Evolutionary conservation across 257 asterid genomes (phyloP), one percentile per base, ranked within the genome.

Genomic region (Salvia hispanica): DNA sequence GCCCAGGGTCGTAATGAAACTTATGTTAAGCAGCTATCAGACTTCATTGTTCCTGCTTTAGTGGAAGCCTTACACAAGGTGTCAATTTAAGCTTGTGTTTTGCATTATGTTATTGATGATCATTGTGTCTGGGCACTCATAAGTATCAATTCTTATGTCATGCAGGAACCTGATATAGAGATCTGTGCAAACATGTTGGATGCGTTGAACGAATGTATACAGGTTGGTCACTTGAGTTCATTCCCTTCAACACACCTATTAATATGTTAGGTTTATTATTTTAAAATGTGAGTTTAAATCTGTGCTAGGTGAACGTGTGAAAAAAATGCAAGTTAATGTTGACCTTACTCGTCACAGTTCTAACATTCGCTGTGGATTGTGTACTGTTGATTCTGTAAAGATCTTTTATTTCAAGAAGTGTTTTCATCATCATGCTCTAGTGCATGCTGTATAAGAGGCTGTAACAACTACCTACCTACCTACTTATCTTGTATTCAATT

Each of bases 51-150:
- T 58, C 96, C 95, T 73, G 91, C 95, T 67, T 69, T 90, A 70
- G 91, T 90, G 62, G 95, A 90, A 80, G 93, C 96, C 56, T 80
- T 90, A 65, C 95, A 90, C 55, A 90, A 90, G 96, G 96, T 87
- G 69, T 33, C 59, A 36, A 48, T 11, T 14, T 7, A 57, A 39
- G 31, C 5, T 14, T 70, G 5, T 34, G 37, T 48, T 12, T 34
- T 53, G 54, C 64, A 9, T 43, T 18, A 18, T 45, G n/a, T 45
- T 37, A 14, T 37, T 56, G 44, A 43, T 58, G 14, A 46, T 16
- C 51, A 12, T 28, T 56, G 62, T 62, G 46, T 69, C 45, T 64
- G 62, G 62, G 65, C 42, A 57, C 43, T 25, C 31, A 25, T 81
- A 37, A 21, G 18, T 63, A 39, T 72, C n/a, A 25, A 25, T 58